Evolutionary conservation across 2,329 filamentous ascomycete genomes (phyloP).

Genomic region (Colletotrichum melonis): DNA sequence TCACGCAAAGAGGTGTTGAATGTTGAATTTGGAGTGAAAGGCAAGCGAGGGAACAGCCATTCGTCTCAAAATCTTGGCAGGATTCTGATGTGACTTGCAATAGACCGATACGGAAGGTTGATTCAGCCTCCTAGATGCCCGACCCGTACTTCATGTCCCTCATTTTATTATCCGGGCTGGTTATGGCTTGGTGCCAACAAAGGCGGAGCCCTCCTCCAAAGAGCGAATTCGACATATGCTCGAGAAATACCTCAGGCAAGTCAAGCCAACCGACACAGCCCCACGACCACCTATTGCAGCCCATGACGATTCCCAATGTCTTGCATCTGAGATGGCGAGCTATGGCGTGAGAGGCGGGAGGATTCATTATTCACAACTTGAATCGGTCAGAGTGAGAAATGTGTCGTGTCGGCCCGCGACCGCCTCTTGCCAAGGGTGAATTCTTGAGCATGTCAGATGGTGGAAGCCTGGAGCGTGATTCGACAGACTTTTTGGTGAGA

Average conservation of each 20-base stretch:
- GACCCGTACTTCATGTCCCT: not conserved
- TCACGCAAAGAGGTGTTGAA: not conserved
- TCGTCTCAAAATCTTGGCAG: conserved; percentile 1
- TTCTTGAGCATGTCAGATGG: conserved; percentile 13
- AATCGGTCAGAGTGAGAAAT: not conserved
- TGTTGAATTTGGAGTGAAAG: not conserved
- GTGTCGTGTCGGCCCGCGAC: not conserved
- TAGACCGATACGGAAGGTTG: not conserved
- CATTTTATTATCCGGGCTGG: not conserved
- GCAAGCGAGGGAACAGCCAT: not conserved
- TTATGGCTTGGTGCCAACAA: conserved; percentile 1
- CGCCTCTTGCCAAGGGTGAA: conserved; percentile 6
- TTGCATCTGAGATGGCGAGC: conserved; percentile 13
- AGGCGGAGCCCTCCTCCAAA: not conserved
- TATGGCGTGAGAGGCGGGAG: conserved; percentile 7
- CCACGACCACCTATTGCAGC: conserved; percentile 14
- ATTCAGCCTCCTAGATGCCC: conserved; percentile 1
- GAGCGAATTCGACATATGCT: not conserved
- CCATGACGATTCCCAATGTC: not conserved
- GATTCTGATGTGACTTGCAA: conserved; percentile 2
- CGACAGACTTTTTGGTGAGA: not conserved
- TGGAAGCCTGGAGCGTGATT: not conserved
- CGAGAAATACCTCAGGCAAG: not conserved
- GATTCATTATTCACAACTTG: not conserved
- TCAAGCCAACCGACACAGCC: not conserved